Base-by-base conservation (phyloP, 495 filamentous ascomycete species). In the Sabuloglossum arenarium region DNA sequence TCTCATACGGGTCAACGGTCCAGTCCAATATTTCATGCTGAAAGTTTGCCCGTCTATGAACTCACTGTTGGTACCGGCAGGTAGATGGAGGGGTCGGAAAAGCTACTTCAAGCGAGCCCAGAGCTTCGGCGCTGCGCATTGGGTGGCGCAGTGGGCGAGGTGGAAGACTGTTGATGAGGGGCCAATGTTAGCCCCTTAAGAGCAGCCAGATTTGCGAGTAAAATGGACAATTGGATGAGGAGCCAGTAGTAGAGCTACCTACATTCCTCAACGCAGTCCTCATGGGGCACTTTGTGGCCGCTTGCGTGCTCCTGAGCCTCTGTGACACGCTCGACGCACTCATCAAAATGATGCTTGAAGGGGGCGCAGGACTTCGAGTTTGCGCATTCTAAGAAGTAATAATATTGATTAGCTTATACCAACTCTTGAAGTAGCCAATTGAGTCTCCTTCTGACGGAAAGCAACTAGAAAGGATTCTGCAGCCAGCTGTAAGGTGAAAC, bases 241-340 rank as follows among this genome's bases (percentile, higher is more conserved):
- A 3, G 11, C 49, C 23, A 49, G 0, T 29, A 55, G 28, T 30
- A 28, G 1, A 31, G 27, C n/a, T 43, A 79, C 89, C 74, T 82
- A 96, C 91, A 98, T 77, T 98, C 91, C 76, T 98, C 91, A 60
- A 98, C 86, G 64, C 91, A 98, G 74, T 98, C 90, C 77, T 98
- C 91, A 64, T 82, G 77, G 58, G 75, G 69, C 11, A 72, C 76
- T 67, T 77, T 71, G 69, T 76, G 74, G 66, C 75, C 73, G 61
- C 76, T 81, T 62, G 76, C 73, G 51, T 68, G 67, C 62, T 84
- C 78, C 61, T 79, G 71, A 67, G 84, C 79, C 62, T 69, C 70
- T 57, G 81, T 90, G 61, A 96, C 91, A 62, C 91, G 87, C 74
- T 94, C 88, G 63, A 87, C 85, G 68, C 91, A 98, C 71, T 95